Evolutionary conservation across 2,329 filamentous ascomycete genomes (phyloP).

Genomic region (Gaeumannomyces tritici): DNA sequence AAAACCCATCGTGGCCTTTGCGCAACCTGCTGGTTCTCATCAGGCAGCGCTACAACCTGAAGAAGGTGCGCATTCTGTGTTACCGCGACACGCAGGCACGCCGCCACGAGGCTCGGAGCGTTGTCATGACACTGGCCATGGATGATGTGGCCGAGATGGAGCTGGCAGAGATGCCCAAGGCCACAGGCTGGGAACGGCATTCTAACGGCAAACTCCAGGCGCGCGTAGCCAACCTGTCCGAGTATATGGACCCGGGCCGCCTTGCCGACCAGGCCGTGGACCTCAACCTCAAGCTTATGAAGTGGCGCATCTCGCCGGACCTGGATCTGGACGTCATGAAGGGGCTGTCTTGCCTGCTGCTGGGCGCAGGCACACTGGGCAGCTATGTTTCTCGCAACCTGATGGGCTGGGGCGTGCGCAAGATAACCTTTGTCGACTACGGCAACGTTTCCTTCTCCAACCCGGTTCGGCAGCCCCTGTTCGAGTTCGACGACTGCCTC

Average conservation of each 20-base stretch:
- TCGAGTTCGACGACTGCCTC: conserved; percentile 80
- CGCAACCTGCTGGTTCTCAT: conserved; percentile 82
- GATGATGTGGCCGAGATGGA: conserved; percentile 24
- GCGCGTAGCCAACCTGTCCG: conserved; percentile 71
- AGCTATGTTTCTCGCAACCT: conserved; percentile 88
- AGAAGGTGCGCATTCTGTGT: conserved; percentile 74
- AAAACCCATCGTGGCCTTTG: conserved; percentile 86
- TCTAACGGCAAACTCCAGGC: conserved; percentile 67
- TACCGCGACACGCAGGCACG: conserved; percentile 76
- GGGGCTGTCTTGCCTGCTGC: conserved; percentile 76
- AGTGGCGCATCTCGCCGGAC: conserved; percentile 89
- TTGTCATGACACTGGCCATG: conserved; percentile 61
- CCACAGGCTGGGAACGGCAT: conserved; percentile 92
- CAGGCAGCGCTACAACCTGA: conserved; percentile 68
- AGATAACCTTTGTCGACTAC: conserved; percentile 94
- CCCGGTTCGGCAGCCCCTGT: conserved; percentile 88
- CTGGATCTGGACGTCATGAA: conserved; percentile 85
- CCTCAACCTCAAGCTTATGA: conserved; percentile 95
- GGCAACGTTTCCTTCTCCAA: conserved; percentile 92
- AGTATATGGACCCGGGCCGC: conserved; percentile 84
- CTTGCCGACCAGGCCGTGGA: conserved; percentile 92
- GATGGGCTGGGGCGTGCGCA: conserved; percentile 90
- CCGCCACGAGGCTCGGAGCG: conserved; percentile 71
- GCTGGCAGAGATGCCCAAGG: conserved; percentile 62
- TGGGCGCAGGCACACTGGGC: conserved; percentile 87